phyloP scores from a whole-genome alignment of 116 monocot genomes.

The Phalaenopsis hybrid region DNA sequence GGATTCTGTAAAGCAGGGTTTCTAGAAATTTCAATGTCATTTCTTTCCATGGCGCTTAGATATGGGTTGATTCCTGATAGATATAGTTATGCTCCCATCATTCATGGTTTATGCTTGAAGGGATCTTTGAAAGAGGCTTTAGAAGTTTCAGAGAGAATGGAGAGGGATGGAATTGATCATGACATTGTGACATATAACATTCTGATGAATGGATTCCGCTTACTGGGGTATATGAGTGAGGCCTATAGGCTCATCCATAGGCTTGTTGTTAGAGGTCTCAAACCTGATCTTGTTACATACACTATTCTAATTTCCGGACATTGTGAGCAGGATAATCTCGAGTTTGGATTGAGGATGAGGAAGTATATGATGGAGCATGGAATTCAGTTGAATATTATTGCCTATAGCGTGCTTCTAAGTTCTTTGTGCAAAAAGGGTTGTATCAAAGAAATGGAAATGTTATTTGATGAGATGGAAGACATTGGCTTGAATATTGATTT shows the following conservation, averaged over 20 bases:
- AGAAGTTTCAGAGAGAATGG: slow-evolving; percentile 39
- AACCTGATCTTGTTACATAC: slow-evolving; percentile 60
- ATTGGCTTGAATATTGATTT: slow-evolving; percentile 56
- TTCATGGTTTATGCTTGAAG: slow-evolving; percentile 48
- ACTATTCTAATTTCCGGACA: slow-evolving; percentile 49
- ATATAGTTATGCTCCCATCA: slow-evolving; percentile 48
- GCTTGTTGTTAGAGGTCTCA: slow-evolving; percentile 39
- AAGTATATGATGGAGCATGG: slow-evolving; percentile 40
- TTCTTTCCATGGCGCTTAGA: slow-evolving; percentile 45
- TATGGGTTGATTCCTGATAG: slow-evolving; percentile 46
- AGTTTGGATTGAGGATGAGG: slow-evolving; percentile 40
- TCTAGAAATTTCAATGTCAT: slow-evolving; percentile 36
- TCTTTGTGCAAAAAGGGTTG: slow-evolving; percentile 36
- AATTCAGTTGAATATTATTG: slow-evolving; percentile 45
- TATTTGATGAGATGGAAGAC: slow-evolving; percentile 44
- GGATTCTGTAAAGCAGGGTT: slow-evolving; percentile 39
- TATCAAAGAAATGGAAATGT: slow-evolving; percentile 34
- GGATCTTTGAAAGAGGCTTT: slow-evolving; percentile 50
- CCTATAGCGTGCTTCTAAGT: slow-evolving; percentile 62
- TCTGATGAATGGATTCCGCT: slow-evolving; percentile 58
- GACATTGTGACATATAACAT: slow-evolving; percentile 50
- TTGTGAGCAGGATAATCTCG: slow-evolving; percentile 40
- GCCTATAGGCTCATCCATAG: slow-evolving; percentile 24
- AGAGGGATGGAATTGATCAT: slow-evolving; percentile 38
- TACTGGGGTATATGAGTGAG: slow-evolving; percentile 32